Percentiles rank a stretch among this genome's conserved stretches.
phyloP scores from a whole-genome alignment of 1,139 yeast species.

The Meyerozyma athensensis region DNA sequence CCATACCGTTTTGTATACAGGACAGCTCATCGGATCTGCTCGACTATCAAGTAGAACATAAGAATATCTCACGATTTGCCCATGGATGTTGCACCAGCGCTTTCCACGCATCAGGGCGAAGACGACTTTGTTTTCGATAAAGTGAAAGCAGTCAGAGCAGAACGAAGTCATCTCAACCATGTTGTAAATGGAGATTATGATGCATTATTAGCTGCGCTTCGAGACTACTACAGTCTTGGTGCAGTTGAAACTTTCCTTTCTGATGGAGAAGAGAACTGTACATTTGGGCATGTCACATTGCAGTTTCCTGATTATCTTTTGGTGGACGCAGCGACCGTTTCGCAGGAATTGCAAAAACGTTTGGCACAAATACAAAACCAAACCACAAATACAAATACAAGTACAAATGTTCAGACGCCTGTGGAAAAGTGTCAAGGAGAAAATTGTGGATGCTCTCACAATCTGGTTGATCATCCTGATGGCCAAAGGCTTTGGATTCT shows the following conservation, averaged over 20 bases:
- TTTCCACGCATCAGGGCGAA: constrained; percentile 60
- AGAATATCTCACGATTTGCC: neutral
- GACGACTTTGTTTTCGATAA: constrained; percentile 41
- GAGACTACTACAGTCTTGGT: constrained; percentile 49
- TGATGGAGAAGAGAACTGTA: constrained; percentile 18
- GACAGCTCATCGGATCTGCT: neutral
- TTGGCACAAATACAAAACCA: constrained; percentile 13
- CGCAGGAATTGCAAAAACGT: constrained; percentile 40
- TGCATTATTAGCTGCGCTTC: constrained; percentile 28
- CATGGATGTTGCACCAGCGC: constrained; percentile 44
- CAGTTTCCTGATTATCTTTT: constrained; percentile 87
- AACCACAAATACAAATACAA: neutral
- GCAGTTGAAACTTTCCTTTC: constrained; percentile 38
- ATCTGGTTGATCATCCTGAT: neutral
- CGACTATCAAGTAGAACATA: neutral
- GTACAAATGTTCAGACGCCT: constrained; percentile 1
- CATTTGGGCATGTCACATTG: constrained; percentile 57
- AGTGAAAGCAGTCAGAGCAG: constrained; percentile 16
- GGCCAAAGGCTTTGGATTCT: constrained; percentile 56
- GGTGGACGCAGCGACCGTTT: constrained; percentile 71
- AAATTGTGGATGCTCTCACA: constrained; percentile 3
- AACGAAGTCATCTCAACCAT: constrained; percentile 27
- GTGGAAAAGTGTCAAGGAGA: neutral
- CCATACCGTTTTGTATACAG: neutral
- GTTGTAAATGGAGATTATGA: constrained; percentile 19